Percentiles rank a stretch among this genome's conserved stretches.
phyloP scores from a whole-genome alignment of 176 grass and related monocot genomes.

The Aegilops sharonensis region DNA sequence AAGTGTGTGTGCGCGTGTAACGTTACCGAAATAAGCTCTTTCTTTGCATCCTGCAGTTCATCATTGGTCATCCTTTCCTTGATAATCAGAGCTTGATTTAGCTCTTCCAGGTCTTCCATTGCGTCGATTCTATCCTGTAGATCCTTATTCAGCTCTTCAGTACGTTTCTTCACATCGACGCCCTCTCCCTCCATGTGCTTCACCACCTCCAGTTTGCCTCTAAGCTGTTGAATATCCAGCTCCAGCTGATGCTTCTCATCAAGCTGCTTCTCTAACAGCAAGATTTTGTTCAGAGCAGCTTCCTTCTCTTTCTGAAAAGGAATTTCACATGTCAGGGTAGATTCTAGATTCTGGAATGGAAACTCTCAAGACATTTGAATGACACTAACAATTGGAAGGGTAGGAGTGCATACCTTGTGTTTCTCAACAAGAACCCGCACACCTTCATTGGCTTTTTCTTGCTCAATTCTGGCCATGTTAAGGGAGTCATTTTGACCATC shows the following conservation, averaged over 20 bases:
- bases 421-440: constrained; percentile 41
- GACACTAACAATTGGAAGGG: neutral
- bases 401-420: constrained; percentile 33
- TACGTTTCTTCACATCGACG: constrained; percentile 40
- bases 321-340: constrained; percentile 7
- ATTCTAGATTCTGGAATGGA: neutral
- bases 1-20: neutral
- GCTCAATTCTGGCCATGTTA: constrained; percentile 51
- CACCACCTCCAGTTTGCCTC: constrained; percentile 42
- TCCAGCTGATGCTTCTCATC: constrained; percentile 53
- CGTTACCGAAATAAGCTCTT: constrained; percentile 43
- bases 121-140: constrained; percentile 36
- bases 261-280: constrained; percentile 42
- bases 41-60: constrained; percentile 47
- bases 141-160: constrained; percentile 30
- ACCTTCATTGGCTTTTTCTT: constrained; percentile 36
- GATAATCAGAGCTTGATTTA: constrained; percentile 46
- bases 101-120: constrained; percentile 41
- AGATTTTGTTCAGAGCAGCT: constrained; percentile 37
- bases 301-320: constrained; percentile 48
- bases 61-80: constrained; percentile 48
- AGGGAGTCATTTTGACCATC: constrained; percentile 37
- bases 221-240: constrained; percentile 47
- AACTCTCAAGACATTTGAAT: neutral
- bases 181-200: constrained; percentile 48